Conservation (phyloP, 23 red algal genomes). For the Gracilaria gracilis region DNA sequence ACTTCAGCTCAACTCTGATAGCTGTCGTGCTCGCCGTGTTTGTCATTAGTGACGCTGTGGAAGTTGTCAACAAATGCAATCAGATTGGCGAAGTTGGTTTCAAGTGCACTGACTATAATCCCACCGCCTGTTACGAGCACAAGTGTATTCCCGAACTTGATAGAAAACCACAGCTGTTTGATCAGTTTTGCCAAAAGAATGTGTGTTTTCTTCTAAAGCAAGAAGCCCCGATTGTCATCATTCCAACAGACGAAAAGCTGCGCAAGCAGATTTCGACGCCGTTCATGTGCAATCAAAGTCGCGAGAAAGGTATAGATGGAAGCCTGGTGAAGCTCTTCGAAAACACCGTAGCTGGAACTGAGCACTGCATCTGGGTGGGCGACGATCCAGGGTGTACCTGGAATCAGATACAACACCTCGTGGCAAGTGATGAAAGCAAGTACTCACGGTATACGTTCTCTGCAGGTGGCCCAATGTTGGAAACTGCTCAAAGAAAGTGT, state of each 20-base stretch:
- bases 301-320: not conserved
- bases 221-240: not conserved
- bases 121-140: not conserved
- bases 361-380: not conserved
- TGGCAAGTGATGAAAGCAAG: too few species aligned
- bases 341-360: not conserved
- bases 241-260: not conserved
- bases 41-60: not conserved
- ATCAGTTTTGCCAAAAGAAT: not conserved
- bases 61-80: not conserved
- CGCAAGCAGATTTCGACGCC: not conserved
- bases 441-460: conserved; percentile 4
- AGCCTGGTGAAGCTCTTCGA: not conserved
- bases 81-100: not conserved
- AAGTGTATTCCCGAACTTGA: not conserved
- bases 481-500: conserved; percentile 34
- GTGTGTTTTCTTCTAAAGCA: not conserved
- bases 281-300: not conserved
- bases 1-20: not conserved
- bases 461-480: conserved; percentile 12
- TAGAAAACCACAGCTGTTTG: not conserved
- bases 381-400: not conserved
- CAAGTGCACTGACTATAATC: not conserved
- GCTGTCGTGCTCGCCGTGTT: not conserved
- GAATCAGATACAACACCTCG: not conserved